phyloP scores from a whole-genome alignment of 177 flowering plant species.

The Vitis hybrid region DNA sequence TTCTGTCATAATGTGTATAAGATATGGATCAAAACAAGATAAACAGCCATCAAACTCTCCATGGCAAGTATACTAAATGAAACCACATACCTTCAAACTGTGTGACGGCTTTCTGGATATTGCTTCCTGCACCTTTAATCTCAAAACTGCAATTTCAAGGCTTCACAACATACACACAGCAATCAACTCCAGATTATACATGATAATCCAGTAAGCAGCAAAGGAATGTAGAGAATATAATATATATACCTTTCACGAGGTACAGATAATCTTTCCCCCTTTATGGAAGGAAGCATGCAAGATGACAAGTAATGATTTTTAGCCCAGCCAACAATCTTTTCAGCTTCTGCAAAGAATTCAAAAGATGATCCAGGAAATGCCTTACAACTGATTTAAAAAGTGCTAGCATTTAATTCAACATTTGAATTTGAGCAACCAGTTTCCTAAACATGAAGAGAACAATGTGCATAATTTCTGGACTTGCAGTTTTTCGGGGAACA shows the following conservation, averaged over 20 bases:
- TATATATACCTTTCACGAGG: constrained; percentile 75
- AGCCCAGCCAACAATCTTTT: constrained; percentile 97
- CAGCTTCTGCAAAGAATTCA: constrained; percentile 71
- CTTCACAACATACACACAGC: constrained; percentile 40
- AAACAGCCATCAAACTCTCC: constrained; percentile 1
- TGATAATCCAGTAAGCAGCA: not conserved
- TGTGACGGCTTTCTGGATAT: constrained; percentile 69
- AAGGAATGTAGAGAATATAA: not conserved
- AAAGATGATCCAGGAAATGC: not conserved
- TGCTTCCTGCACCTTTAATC: constrained; percentile 80
- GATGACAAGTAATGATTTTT: constrained; percentile 80
- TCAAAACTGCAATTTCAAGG: constrained; percentile 77
- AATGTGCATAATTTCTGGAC: not conserved
- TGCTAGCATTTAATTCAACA: not conserved
- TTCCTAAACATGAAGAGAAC: not conserved
- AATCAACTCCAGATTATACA: constrained; percentile 10
- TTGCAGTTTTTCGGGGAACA: not conserved
- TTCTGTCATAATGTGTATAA: constrained; percentile 40
- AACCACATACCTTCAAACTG: constrained; percentile 62
- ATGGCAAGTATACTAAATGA: not conserved
- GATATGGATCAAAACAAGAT: not conserved
- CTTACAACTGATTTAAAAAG: too few relatives aligned
- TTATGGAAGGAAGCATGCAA: constrained; percentile 63
- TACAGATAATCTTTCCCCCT: constrained; percentile 63
- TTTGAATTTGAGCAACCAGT: not conserved